Evolutionary conservation across 2,329 filamentous ascomycete genomes (phyloP), one percentile per base, ranked within the genome.

Genomic region (Pezicula rhizophila): DNA sequence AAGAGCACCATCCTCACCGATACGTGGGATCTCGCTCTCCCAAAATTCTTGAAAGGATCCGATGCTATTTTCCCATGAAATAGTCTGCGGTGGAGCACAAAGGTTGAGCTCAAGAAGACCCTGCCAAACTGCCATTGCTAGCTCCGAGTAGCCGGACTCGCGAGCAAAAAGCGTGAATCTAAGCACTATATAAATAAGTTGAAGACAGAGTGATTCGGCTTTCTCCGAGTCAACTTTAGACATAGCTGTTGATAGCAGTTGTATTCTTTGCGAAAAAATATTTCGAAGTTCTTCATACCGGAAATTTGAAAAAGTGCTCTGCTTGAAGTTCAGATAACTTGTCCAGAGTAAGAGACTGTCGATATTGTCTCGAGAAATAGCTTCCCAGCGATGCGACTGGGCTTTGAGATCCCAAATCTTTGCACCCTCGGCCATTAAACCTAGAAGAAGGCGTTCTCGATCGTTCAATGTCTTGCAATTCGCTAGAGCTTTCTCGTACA

Each of bases 121-220:
- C 68, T 97, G 92, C 90, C 92, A 96, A 5, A 85, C 75, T 8
- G 84, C 89, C 3, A 87, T 71, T 1, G 89, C 84, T 26, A 88
- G 71, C 63, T 96, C 92, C 40, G 75, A 71, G 61, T 86, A 96
- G 0, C 92, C 92, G 41, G 86, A 75, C 61, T 95, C 85, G 40
- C 82, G 74, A 26, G 92, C 73, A 60, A 93, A 86, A 2, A 80
- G 67, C 0, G 88, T 92, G n/a, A 84, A 64, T 37, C 89, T 79
- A 2, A 95, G 70, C 15, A 96, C 78, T 1, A 95, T 68, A 61
- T 95, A 89, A 2, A 89, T 68, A 45, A 79, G 73, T 26, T 67
- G 64, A 18, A 65, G 62, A 42, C 65, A 69, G 25, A 65, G 25
- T 38, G 50, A 43, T 47, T 59, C 42, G 8, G 44, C n/a, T 14